These are phyloP conservation scores for Nothophaeocryptopus gaeumannii DNA, from an alignment of 2,329 filamentous ascomycete species.

Conservation along the genomic window DNA sequence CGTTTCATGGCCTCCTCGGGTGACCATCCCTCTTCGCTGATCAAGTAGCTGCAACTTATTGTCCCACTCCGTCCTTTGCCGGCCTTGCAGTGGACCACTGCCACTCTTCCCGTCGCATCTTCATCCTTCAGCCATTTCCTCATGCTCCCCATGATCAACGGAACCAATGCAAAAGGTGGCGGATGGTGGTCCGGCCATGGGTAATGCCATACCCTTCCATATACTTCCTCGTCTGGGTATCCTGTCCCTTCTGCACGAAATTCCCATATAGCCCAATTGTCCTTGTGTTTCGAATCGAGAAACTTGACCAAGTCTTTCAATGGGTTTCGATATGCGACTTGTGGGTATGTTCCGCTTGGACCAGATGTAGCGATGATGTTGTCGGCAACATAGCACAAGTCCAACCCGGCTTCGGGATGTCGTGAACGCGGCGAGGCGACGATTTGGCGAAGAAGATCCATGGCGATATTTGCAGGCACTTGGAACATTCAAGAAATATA, in stretches of 20 bases:
- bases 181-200: slow-evolving; percentile 98
- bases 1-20: slow-evolving; percentile 61
- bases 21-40: slow-evolving; percentile 76
- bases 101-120: slow-evolving; percentile 59
- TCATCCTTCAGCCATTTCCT: slow-evolving; percentile 72
- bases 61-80: slow-evolving; percentile 93
- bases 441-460: slow-evolving; percentile 72
- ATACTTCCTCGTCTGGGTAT: slow-evolving; percentile 87
- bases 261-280: slow-evolving; percentile 94
- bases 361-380: slow-evolving; percentile 77
- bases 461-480: not conserved
- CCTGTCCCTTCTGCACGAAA: slow-evolving; percentile 95
- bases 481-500: not conserved
- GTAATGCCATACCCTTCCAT: slow-evolving; percentile 81
- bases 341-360: slow-evolving; percentile 82
- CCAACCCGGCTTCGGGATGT: slow-evolving; percentile 83
- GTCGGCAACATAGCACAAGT: slow-evolving; percentile 93
- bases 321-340: slow-evolving; percentile 90
- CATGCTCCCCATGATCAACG: slow-evolving; percentile 89
- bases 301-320: slow-evolving; percentile 83
- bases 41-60: slow-evolving; percentile 81
- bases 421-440: slow-evolving; percentile 81
- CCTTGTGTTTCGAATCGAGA: slow-evolving; percentile 77
- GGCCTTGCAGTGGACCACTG: slow-evolving; percentile 94
- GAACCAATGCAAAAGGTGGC: slow-evolving; percentile 84